Base-by-base conservation (phyloP, 2,329 filamentous ascomycete species). In the Ophiosphaerella herpotricha region DNA sequence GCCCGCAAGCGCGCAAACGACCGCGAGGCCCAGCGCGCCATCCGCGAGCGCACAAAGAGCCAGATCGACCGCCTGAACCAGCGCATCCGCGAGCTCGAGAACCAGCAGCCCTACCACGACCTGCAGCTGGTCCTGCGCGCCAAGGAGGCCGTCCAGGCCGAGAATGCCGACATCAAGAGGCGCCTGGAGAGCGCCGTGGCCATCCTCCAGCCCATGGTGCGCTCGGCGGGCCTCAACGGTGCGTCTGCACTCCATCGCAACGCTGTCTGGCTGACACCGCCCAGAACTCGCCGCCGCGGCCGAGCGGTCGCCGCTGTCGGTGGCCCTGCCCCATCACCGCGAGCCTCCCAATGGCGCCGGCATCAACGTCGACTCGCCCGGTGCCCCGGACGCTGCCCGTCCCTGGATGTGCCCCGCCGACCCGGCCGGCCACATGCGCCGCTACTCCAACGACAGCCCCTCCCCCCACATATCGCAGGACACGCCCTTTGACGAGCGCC, bases 1-100 rank as follows among this genome's bases (percentile, higher is more conserved):
- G 90, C 88, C 26, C 89, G 91, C 73, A 97, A 96, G 78, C 83
- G 92, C 57, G 90, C 90, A 66, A 96, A 96, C 82, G 90, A 95
- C 70, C 86, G 90, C 50, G 90, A 95, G 72, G 91, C 90, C 26
- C 90, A 96, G 71, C 83, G 90, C 41, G 90, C 89, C 34, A 94
- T 95, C 52, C 82, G 90, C 36, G 89, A 93, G 75, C 84, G 90
- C 47, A 94, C 90, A 24, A 90, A 87, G 75, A 83, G 85, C 50
- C 88, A 89, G 71, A 94, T 94, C 60, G 89, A 93, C 68, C 77
- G 75, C 6, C 78, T 94, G 51, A 88, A 94, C 71, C 80, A 80
- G 52, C 81, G 84, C 54, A 91, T 95, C 54, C 80, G 82, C 47
- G 88, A 93, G 55, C 80, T 95, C 59, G 89, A 89, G 49, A 87